Conservation (phyloP, 2,329 filamentous ascomycete genomes). For the Ophiostoma populinum region DNA sequence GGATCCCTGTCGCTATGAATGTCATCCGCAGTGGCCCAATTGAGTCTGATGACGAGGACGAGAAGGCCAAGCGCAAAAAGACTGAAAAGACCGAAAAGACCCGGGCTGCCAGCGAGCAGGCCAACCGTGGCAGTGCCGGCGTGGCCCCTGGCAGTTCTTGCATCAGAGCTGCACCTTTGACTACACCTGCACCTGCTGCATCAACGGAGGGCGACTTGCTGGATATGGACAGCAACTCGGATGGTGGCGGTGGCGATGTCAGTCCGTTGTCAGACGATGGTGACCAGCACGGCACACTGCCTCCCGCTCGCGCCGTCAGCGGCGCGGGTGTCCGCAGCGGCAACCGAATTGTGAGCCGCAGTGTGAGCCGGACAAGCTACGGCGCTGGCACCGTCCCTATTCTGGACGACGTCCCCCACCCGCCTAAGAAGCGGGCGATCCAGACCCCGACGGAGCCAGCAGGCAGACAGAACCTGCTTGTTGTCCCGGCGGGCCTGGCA, state of each 20-base stretch:
- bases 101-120: not conserved
- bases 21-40: slow-evolving; percentile 42
- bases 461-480: not conserved
- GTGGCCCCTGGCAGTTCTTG: too few species aligned
- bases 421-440: slow-evolving; percentile 60
- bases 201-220: slow-evolving; percentile 24
- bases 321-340: slow-evolving; percentile 26
- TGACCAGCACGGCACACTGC: slow-evolving; percentile 21
- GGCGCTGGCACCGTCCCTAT: slow-evolving; percentile 20
- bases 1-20: slow-evolving; percentile 47
- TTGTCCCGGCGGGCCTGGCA: not conserved
- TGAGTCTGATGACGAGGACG: slow-evolving; percentile 41
- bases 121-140: slow-evolving; percentile 9
- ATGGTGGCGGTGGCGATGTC: not conserved
- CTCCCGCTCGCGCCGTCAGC: not conserved
- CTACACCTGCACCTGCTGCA: too few species aligned
- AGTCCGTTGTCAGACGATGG: not conserved
- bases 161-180: too few species aligned
- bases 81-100: slow-evolving; percentile 12
- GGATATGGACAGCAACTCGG: slow-evolving; percentile 27
- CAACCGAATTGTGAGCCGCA: slow-evolving; percentile 46
- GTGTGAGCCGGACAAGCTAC: slow-evolving; percentile 20
- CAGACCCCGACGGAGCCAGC: slow-evolving; percentile 17
- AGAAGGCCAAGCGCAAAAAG: slow-evolving; percentile 24
- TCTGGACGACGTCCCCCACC: slow-evolving; percentile 12